Percentiles rank a stretch among this genome's conserved stretches.
phyloP scores from a whole-genome alignment of 2,329 filamentous ascomycete genomes.

The Scytalidium sp. region DNA sequence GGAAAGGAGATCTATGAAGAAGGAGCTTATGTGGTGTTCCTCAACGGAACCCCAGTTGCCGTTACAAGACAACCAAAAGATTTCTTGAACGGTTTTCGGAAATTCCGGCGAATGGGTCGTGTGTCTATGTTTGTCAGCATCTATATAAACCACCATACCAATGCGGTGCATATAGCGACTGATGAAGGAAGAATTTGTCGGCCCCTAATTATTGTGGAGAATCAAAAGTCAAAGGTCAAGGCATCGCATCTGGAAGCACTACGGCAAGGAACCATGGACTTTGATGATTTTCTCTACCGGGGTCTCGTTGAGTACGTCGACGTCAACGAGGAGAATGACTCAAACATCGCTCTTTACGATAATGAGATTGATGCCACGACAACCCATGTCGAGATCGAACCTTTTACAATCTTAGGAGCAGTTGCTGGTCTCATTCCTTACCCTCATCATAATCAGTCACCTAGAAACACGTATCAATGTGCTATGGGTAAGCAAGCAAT shows the following conservation, averaged over 20 bases:
- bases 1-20: constrained; percentile 84
- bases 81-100: constrained; percentile 82
- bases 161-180: constrained; percentile 90
- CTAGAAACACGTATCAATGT: constrained; percentile 97
- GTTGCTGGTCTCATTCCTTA: constrained; percentile 97
- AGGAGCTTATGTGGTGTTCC: constrained; percentile 84
- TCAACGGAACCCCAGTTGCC: constrained; percentile 93
- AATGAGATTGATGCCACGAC: constrained; percentile 77
- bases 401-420: constrained; percentile 92
- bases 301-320: constrained; percentile 96
- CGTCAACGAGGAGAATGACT: constrained; percentile 97
- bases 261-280: constrained; percentile 79
- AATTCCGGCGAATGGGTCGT: constrained; percentile 81
- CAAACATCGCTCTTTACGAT: constrained; percentile 88
- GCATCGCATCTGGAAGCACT: constrained; percentile 75
- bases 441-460: constrained; percentile 98
- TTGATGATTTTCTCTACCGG: constrained; percentile 88
- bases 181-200: constrained; percentile 96
- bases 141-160: constrained; percentile 90
- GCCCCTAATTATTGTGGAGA: constrained; percentile 92
- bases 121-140: constrained; percentile 97
- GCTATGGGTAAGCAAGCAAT: constrained; percentile 99
- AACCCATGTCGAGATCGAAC: constrained; percentile 96
- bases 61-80: constrained; percentile 81
- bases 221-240: constrained; percentile 77